A percentile compares a stretch with the other conserved stretches of the same genome.
Evolutionary conservation across 257 asterid genomes (phyloP).

Genomic region (Rhazya stricta): DNA sequence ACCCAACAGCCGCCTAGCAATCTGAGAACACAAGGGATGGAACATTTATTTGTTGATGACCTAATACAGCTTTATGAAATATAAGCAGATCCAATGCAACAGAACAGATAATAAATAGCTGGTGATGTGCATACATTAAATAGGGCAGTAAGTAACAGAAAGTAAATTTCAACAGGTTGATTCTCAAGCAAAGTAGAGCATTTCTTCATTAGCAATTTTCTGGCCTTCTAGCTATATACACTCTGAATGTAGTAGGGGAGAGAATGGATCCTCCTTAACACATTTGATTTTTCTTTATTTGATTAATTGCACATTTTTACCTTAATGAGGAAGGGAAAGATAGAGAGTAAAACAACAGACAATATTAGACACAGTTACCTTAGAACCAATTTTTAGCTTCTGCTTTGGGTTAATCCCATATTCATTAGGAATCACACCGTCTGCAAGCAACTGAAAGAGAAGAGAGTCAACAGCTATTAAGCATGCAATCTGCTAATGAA

Average conservation of each 20-base stretch:
- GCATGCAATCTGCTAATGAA: background rate
- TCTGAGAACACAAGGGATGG: slow-evolving; percentile 35
- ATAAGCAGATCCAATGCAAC: background rate
- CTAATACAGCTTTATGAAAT: background rate
- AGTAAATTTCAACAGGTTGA: background rate
- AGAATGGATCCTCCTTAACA: background rate
- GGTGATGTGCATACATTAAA: background rate
- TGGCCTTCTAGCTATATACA: background rate
- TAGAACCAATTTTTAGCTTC: slow-evolving; percentile 86
- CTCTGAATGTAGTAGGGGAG: background rate
- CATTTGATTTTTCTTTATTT: background rate
- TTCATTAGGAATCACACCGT: slow-evolving; percentile 95
- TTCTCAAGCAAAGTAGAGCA: background rate
- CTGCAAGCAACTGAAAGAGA: slow-evolving; percentile 76
- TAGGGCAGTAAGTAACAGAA: background rate
- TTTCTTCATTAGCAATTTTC: background rate
- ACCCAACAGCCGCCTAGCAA: slow-evolving; percentile 92
- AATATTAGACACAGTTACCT: slow-evolving; percentile 40
- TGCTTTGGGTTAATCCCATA: slow-evolving; percentile 89
- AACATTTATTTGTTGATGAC: background rate
- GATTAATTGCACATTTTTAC: background rate
- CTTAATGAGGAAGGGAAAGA: background rate
- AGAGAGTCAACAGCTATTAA: slow-evolving; percentile 11
- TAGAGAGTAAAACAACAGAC: background rate
- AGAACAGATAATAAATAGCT: background rate